phyloP scores from a whole-genome alignment of 306 rosid species.

The Trichosanthes truncata region DNA sequence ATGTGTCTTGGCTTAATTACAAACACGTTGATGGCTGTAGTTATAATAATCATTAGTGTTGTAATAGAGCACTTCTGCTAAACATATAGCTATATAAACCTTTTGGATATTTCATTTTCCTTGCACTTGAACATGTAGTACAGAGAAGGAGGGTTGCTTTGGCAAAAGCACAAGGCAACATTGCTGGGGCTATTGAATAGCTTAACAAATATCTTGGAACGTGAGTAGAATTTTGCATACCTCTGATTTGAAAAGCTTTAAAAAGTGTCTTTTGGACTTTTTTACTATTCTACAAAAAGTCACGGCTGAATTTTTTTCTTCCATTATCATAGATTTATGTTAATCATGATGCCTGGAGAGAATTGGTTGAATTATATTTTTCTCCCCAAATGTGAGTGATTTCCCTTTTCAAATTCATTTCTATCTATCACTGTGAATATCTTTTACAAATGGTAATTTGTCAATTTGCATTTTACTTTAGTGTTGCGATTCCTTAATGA shows the following conservation, averaged over 20 bases:
- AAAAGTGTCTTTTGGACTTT: not conserved
- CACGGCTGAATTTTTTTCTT: slow-evolving; percentile 18
- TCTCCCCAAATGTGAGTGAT: slow-evolving; percentile 71
- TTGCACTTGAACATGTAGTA: slow-evolving; percentile 10
- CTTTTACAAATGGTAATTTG: too few species aligned
- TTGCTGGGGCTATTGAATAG: slow-evolving; percentile 64
- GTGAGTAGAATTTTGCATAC: slow-evolving; percentile 33
- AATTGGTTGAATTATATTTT: slow-evolving; percentile 77
- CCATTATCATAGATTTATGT: slow-evolving; percentile 75
- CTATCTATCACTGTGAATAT: not conserved
- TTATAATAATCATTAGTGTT: too few species aligned
- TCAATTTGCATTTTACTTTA: too few species aligned
- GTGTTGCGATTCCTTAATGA: too few species aligned
- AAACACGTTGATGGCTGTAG: too few species aligned
- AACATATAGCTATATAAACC: too few species aligned
- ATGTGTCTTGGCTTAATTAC: too few species aligned
- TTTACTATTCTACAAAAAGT: not conserved
- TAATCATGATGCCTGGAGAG: slow-evolving; percentile 98
- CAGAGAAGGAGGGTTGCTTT: slow-evolving; percentile 90
- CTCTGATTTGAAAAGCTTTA: not conserved
- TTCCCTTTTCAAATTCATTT: slow-evolving; percentile 5
- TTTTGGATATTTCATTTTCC: too few species aligned
- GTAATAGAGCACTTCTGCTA: too few species aligned
- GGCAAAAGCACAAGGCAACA: slow-evolving; percentile 90
- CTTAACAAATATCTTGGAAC: slow-evolving; percentile 91